Conservation (phyloP, 176 grass and related monocot species). For the Cenchrus americanus region DNA sequence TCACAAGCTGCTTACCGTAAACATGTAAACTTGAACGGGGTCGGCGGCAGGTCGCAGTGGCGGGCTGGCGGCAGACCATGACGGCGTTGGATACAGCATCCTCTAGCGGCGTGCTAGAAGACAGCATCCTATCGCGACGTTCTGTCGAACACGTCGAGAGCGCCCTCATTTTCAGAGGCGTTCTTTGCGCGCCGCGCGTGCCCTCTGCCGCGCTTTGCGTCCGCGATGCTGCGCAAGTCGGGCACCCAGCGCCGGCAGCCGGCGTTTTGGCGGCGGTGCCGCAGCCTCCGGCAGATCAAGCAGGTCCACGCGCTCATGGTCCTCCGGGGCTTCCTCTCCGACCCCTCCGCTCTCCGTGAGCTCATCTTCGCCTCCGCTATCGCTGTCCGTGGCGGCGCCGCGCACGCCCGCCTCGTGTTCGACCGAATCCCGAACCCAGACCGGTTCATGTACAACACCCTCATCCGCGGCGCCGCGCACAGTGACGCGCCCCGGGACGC, state of each 20-base stretch:
- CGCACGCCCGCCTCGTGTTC: constrained; percentile 80
- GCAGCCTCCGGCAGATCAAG: constrained; percentile 70
- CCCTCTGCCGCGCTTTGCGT: background rate
- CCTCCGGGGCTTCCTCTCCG: constrained; percentile 70
- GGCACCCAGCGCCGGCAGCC: constrained; percentile 62
- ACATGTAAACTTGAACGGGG: background rate
- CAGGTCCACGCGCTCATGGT: constrained; percentile 76
- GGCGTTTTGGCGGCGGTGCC: constrained; percentile 65
- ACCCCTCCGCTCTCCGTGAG: constrained; percentile 68
- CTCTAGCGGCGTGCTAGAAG: no score
- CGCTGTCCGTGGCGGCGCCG: constrained; percentile 51
- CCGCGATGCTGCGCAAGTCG: constrained; percentile 72
- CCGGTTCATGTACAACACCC: constrained; percentile 91
- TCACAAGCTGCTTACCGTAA: background rate
- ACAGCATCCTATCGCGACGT: background rate
- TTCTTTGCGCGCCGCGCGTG: background rate
- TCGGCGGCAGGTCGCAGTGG: background rate
- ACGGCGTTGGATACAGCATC: background rate
- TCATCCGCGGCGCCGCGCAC: constrained; percentile 77
- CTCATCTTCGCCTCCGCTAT: constrained; percentile 65
- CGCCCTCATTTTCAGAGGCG: background rate
- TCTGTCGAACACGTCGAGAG: background rate
- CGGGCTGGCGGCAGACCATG: background rate
- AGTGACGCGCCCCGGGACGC: constrained; percentile 54
- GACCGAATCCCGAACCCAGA: constrained; percentile 71